Conservation (phyloP, 129 eudicot species). For the Flaveria trinervia region DNA sequence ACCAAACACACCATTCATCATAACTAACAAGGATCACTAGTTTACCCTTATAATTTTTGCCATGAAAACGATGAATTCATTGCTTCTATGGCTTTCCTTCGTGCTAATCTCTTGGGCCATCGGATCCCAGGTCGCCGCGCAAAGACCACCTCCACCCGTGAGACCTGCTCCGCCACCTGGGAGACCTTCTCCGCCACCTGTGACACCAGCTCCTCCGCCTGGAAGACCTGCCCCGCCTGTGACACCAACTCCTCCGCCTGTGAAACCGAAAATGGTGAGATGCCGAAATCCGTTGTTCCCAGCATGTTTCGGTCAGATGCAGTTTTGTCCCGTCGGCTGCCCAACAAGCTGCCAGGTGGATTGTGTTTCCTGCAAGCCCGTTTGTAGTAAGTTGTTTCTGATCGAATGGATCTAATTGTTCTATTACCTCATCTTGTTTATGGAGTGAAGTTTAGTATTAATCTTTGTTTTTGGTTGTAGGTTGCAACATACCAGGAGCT, state of each 20-base stretch:
- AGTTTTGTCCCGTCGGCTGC: slow-evolving; percentile 32
- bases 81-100: slow-evolving; percentile 5
- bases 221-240: not conserved
- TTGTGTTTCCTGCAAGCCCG: slow-evolving; percentile 46
- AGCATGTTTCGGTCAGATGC: slow-evolving; percentile 21
- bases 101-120: slow-evolving; percentile 18
- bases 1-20: not conserved
- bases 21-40: not conserved
- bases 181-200: not conserved
- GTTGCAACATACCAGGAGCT: slow-evolving; percentile 47
- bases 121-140: not conserved
- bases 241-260: not conserved
- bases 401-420: no score
- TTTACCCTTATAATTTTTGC: not conserved
- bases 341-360: slow-evolving; percentile 31
- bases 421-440: no score
- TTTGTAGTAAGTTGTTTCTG: slow-evolving; percentile 42
- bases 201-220: not conserved
- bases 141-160: not conserved
- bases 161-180: not conserved
- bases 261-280: slow-evolving; percentile 27
- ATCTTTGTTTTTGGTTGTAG: slow-evolving; percentile 1
- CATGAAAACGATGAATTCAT: slow-evolving; percentile 6
- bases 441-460: no score
- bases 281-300: slow-evolving; percentile 30